A percentile compares a stretch with the other conserved stretches of the same genome.
These are phyloP conservation scores for Pseudogymnoascus sp. DNA, from an alignment of 2,329 filamentous ascomycete species.

Conservation along the genomic window DNA sequence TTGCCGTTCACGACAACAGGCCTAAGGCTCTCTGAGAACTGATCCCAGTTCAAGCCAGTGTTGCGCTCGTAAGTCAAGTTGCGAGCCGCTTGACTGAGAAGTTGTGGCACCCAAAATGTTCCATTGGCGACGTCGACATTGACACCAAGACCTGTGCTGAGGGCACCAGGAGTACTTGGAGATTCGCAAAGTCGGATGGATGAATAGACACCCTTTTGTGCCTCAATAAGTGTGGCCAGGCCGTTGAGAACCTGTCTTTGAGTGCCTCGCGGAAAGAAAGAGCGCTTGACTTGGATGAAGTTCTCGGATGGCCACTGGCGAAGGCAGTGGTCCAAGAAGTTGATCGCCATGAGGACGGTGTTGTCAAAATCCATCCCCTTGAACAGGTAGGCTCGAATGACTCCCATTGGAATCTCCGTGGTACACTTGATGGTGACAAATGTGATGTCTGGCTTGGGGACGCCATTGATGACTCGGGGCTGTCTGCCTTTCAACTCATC, in stretches of 20 bases:
- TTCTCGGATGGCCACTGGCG: constrained; percentile 65
- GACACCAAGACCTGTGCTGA: constrained; percentile 57
- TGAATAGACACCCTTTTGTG: constrained; percentile 83
- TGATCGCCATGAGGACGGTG: constrained; percentile 69
- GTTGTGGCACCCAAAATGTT: constrained; percentile 63
- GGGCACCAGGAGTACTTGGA: constrained; percentile 27
- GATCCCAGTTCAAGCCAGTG: constrained; percentile 16
- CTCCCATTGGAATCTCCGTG: constrained; percentile 58
- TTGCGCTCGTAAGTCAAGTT: constrained; percentile 24
- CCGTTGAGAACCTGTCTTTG: constrained; percentile 23
- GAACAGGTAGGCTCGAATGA: constrained; percentile 58
- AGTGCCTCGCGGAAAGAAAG: constrained; percentile 54
- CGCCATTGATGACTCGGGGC: constrained; percentile 27
- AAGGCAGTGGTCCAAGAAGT: constrained; percentile 83
- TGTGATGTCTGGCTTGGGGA: constrained; percentile 37
- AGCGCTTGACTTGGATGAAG: constrained; percentile 67
- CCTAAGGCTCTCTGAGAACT: constrained; percentile 19
- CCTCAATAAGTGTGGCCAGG: constrained; percentile 61
- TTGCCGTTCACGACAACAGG: constrained; percentile 15
- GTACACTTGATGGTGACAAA: constrained; percentile 56
- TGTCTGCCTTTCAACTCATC: constrained; percentile 53
- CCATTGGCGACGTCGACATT: constrained; percentile 91
- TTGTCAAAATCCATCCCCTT: constrained; percentile 53
- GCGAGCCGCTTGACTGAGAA: constrained; percentile 29
- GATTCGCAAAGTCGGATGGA: constrained; percentile 66